Base-by-base conservation (phyloP, 148 eudicot species). In the Mesembryanthemum crystallinum region DNA sequence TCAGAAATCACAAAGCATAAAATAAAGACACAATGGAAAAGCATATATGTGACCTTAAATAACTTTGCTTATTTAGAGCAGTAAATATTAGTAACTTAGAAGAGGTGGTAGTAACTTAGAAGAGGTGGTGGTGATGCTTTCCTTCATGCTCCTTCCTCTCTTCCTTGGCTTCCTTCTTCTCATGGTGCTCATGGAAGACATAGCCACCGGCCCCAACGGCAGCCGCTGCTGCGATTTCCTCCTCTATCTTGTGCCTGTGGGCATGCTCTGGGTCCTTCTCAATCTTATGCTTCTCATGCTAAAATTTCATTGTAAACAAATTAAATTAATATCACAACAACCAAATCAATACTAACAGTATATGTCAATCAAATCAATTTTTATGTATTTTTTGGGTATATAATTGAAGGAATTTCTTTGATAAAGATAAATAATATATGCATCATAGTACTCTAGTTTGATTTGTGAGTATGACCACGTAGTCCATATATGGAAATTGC, bases 211-310 rank as follows among this genome's bases (percentile, higher is more conserved):
- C 66, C 9, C 86, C 89, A 5, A 85, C 86, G 0, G 85, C 92
- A 0, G 77, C 92, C 0, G 84, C 86, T 0, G 86, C 88, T 0
- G 92, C 92, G 0, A 87, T 57, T 17, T 85, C 86, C 45, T 89
- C 87, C 77, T 78, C 84, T 12, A 85, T 54, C 74, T 85, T 85
- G 83, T 89, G 90, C 82, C 54, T 83, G 82, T 85, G 90, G 21
- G 84, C 85, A 33, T 87, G 85, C 83, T 86, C 92, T 37, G 89
- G 87, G 71, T 88, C 89, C 73, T 88, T 88, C 83, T 86, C 64
- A 0, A 83, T 70, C 85, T 86, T 74, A 55, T 88, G 86, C 80
- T 86, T 88, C 86, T 85, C 90, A 76, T 85, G 77, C 90, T 81
- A 54, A 57, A 78, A 7, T 62, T 61, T 47, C 33, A n/a, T n/a